Evolutionary conservation across 2,329 filamentous ascomycete species (phyloP), one percentile per base, ranked within the genome.

Genomic region (Epichloe baconii): DNA sequence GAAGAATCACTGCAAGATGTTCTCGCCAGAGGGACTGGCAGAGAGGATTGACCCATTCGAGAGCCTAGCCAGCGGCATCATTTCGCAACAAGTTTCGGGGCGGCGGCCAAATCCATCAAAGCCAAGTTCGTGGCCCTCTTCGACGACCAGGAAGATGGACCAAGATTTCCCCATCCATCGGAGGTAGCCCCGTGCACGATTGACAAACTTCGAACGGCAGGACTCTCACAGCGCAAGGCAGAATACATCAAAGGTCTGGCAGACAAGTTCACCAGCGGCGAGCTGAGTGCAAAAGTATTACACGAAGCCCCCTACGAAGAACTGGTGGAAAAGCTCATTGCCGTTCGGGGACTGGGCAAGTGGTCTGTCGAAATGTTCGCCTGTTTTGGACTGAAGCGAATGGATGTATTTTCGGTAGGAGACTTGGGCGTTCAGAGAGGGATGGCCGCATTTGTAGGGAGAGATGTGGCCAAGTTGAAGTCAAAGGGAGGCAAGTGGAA

Each of bases 321-420:
- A 58, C 77, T 98, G 7, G 74, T 96, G 56, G 79, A 86, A 66
- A 84, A 79, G 64, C 74, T 98, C 46, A 88, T 86, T 46, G 86
- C 89, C 1, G 89, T 98, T 5, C 77, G 91, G 10, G 93, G 93
- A 0, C 70, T 97, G 47, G 93, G 93, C 0, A 77, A 76, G 50
- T 97, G 93, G 93, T 90, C 84, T 46, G 89, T 95, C 14, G 90
- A 96, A 72, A 97, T 98, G 93, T 98, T 98, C 73, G 88, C 90
- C 47, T 88, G 86, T 67, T 97, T 98, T 68, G 86, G 81, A n/a
- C 73, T 98, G 41, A 97, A 96, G 75, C 77, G 90, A 12, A 85
- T 89, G 76, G 91, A 98, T 69, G 87, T 98, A 21, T 95, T 97
- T 65, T 88, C 85, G 21, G 84, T 88, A 1, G 91, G 93, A 1